A percentile compares a stretch with the other conserved stretches of the same genome.
These are phyloP conservation scores for Xylariales sp. DNA, from an alignment of 2,329 filamentous ascomycete genomes.

Conservation along the genomic window DNA sequence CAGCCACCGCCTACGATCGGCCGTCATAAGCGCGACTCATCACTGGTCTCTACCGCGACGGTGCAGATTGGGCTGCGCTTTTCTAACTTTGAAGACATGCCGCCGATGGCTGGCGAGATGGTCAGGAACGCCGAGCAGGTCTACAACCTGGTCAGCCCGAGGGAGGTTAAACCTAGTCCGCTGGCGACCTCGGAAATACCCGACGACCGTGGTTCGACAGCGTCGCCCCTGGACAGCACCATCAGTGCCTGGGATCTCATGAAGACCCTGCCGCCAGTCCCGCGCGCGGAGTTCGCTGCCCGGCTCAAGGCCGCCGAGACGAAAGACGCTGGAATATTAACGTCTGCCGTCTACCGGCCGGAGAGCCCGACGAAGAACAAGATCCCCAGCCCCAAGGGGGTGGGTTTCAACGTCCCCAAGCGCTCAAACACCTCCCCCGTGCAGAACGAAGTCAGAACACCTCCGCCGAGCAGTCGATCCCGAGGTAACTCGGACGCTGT, in stretches of 20 bases:
- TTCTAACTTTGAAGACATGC: slow-evolving; percentile 53
- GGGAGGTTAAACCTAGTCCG: slow-evolving; percentile 25
- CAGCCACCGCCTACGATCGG: slow-evolving; percentile 40
- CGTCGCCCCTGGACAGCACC: slow-evolving; percentile 9
- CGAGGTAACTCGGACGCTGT: slow-evolving; percentile 16
- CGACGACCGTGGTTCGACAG: slow-evolving; percentile 17
- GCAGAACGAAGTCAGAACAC: slow-evolving; percentile 5
- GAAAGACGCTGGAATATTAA: slow-evolving; percentile 34
- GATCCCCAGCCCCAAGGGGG: slow-evolving; percentile 37
- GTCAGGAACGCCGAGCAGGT: slow-evolving; percentile 29
- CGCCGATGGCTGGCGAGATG: slow-evolving; percentile 26
- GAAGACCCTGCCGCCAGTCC: slow-evolving; percentile 13
- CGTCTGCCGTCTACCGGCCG: slow-evolving; percentile 49
- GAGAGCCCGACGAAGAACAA: slow-evolving; percentile 31
- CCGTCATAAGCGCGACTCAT: slow-evolving; percentile 55
- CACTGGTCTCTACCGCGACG: slow-evolving; percentile 60
- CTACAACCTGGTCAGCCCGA: slow-evolving; percentile 31
- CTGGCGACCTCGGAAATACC: slow-evolving; percentile 15
- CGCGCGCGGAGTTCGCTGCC: slow-evolving; percentile 16
- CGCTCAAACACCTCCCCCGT: slow-evolving; percentile 19
- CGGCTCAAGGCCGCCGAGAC: slow-evolving; percentile 24
- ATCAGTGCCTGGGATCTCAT: slow-evolving; percentile 21
- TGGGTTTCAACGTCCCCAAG: slow-evolving; percentile 32
- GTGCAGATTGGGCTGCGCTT: slow-evolving; percentile 69
- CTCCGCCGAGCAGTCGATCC: slow-evolving; percentile 10